Evolutionary conservation across 2,329 filamentous ascomycete genomes (phyloP), one percentile per base, ranked within the genome.

Genomic region (Penicillium sp.): DNA sequence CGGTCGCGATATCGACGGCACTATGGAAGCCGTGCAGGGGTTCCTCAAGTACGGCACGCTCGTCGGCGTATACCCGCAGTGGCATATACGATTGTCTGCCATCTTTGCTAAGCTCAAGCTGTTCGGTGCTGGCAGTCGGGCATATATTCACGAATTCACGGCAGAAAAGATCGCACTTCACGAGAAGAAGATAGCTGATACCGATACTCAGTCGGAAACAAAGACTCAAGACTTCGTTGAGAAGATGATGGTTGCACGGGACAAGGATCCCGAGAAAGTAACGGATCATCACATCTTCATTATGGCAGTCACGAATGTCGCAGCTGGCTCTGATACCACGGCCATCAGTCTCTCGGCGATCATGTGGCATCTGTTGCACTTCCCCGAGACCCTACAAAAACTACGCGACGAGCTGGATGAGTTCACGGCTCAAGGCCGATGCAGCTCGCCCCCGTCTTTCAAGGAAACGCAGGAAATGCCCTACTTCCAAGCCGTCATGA

Each of bases 401-500:
- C 54, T 77, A 0, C 63, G 64, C 7, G 39, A 56, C 0, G 75
- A 78, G 52, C 65, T 78, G 5, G 69, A 71, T 29, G 59, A 59
- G 0, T 67, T 65, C n/a, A 63, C 59, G 16, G 43, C 47, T 0
- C 54, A 56, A 27, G 62, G 63, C 11, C 56, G 47, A 4, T 51
- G 62, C 47, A 43, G 71, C 16, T 59, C 66, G n/a, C 64, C 64
- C 0, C 55, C 77, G 1, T 71, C 67, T 0, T 79, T 72, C 62
- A 75, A 69, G 29, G 74, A 76, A 58, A 72, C 58, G 3, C 75
- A 72, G 38, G 69, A 69, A 14, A 70, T 81, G 63, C 79, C 79
- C 0, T 85, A 83, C 56, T 71, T 84, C 14, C 77, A 83, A 55
- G 81, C 81, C 0, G 75, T 79, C 3, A 77, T 84, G 38, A 82